Percentiles rank a stretch among this genome's conserved stretches.
These are phyloP conservation scores for Acanthamoeba healyi DNA, from an alignment of 208 protist species.

Conservation along the genomic window DNA sequence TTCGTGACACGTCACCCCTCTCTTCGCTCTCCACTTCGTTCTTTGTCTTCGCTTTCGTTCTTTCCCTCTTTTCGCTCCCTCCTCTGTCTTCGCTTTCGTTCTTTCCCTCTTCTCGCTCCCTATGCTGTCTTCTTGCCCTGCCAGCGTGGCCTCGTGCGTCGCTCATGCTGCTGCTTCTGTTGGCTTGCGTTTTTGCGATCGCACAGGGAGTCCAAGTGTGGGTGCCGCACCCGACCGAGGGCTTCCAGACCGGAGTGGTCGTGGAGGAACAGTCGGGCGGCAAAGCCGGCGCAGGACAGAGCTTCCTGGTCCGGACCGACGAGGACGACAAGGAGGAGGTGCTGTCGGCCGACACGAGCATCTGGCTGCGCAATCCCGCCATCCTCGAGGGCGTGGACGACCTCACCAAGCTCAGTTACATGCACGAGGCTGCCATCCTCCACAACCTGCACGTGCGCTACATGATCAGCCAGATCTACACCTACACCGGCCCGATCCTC, in stretches of 20 bases:
- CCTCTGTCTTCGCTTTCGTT: background rate
- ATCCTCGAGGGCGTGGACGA: conserved; percentile 88
- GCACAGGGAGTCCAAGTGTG: conserved; percentile 28
- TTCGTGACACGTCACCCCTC: background rate
- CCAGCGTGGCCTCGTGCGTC: no score
- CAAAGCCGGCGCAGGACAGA: background rate
- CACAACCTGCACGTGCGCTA: conserved; percentile 88
- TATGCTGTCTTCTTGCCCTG: no score
- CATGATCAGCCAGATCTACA: conserved; percentile 84
- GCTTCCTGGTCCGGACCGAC: background rate
- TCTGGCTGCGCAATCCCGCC: conserved; percentile 79
- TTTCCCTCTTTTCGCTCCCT: conserved; percentile 30
- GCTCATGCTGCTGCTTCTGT: no score
- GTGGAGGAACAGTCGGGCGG: background rate
- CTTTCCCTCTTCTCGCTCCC: background rate
- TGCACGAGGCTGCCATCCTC: conserved; percentile 89
- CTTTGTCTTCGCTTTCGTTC: conserved; percentile 56
- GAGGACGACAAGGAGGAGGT: background rate
- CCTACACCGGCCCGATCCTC: conserved; percentile 84
- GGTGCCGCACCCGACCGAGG: conserved; percentile 20
- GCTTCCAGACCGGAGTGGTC: conserved; percentile 34
- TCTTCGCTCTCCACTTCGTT: background rate
- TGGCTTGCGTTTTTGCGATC: background rate
- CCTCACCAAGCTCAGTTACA: conserved; percentile 87
- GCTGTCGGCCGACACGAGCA: background rate